phyloP scores from a whole-genome alignment of 768 basidiomycete genomes.

The Podaxis sp. region DNA sequence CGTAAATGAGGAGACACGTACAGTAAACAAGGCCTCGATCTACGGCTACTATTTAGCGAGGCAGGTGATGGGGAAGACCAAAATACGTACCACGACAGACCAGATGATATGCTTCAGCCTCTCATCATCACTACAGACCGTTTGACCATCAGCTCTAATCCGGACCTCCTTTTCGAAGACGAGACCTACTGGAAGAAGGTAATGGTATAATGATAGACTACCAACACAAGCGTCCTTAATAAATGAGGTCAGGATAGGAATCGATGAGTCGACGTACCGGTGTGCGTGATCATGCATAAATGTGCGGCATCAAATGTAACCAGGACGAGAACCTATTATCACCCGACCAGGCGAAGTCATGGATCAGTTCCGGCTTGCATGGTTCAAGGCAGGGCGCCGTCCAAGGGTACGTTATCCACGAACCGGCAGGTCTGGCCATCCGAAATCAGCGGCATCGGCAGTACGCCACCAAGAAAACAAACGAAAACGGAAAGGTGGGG shows the following conservation, averaged over 20 bases:
- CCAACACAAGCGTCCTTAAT: not conserved
- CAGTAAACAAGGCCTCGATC: slow-evolving; percentile 48
- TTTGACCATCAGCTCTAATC: not conserved
- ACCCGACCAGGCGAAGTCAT: not conserved
- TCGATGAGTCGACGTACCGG: slow-evolving; percentile 29
- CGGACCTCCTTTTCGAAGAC: not conserved
- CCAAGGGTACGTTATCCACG: no score
- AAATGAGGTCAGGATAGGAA: not conserved
- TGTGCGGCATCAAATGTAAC: slow-evolving; percentile 43
- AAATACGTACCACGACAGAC: slow-evolving; percentile 8
- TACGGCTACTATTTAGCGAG: slow-evolving; percentile 14
- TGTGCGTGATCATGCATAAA: slow-evolving; percentile 45
- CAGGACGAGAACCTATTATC: slow-evolving; percentile 26
- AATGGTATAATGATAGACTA: slow-evolving; percentile 51
- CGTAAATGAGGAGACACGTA: slow-evolving; percentile 20
- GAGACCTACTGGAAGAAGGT: slow-evolving; percentile 34
- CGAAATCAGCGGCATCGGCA: not conserved
- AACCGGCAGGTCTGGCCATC: not conserved
- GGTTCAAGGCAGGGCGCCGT: no score
- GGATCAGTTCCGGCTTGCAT: not conserved
- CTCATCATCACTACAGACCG: slow-evolving; percentile 6
- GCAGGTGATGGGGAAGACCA: not conserved
- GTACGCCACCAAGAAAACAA: not conserved
- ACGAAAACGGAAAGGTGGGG: not conserved
- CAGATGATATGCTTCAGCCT: slow-evolving; percentile 14